Evolutionary conservation across 495 filamentous ascomycete genomes (phyloP).

Genomic region (Hypoxylon fragiforme): DNA sequence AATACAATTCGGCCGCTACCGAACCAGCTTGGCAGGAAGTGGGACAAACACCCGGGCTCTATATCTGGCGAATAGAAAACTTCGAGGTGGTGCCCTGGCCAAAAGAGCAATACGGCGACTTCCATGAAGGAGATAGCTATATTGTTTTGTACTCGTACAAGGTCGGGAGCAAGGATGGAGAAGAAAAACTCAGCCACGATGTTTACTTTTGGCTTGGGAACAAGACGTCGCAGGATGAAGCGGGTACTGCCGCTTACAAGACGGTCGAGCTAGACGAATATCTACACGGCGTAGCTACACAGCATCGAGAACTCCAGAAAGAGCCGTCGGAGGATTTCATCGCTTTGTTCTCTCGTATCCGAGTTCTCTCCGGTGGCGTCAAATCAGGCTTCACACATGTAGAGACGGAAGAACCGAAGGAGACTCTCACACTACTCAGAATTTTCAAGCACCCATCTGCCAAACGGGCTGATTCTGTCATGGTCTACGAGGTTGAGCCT

Average conservation of each 20-base stretch:
- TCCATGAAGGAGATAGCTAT: constrained; percentile 67
- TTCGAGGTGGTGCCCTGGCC: constrained; percentile 65
- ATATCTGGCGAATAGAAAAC: constrained; percentile 64
- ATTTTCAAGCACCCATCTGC: constrained; percentile 58
- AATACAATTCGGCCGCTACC: constrained; percentile 61
- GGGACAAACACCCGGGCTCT: constrained; percentile 52
- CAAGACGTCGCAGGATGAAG: constrained; percentile 64
- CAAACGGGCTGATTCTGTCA: constrained; percentile 47
- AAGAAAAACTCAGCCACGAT: constrained; percentile 56
- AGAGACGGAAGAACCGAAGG: constrained; percentile 45
- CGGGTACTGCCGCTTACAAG: constrained; percentile 67
- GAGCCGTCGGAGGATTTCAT: constrained; percentile 60
- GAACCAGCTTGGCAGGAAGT: constrained; percentile 67
- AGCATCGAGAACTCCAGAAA: constrained; percentile 62
- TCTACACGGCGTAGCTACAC: constrained; percentile 59
- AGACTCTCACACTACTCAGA: constrained; percentile 55
- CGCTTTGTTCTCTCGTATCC: constrained; percentile 57
- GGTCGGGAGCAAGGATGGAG: constrained; percentile 43
- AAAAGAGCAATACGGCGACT: constrained; percentile 53
- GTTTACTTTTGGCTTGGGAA: constrained; percentile 65
- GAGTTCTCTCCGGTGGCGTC: constrained; percentile 61
- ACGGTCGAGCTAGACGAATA: constrained; percentile 68
- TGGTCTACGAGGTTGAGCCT: constrained; percentile 65
- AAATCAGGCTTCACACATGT: constrained; percentile 62
- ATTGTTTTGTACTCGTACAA: constrained; percentile 62